These are phyloP conservation scores for Serendipita sp. DNA, from an alignment of 1,284 basidiomycete genomes.

Conservation along the genomic window DNA sequence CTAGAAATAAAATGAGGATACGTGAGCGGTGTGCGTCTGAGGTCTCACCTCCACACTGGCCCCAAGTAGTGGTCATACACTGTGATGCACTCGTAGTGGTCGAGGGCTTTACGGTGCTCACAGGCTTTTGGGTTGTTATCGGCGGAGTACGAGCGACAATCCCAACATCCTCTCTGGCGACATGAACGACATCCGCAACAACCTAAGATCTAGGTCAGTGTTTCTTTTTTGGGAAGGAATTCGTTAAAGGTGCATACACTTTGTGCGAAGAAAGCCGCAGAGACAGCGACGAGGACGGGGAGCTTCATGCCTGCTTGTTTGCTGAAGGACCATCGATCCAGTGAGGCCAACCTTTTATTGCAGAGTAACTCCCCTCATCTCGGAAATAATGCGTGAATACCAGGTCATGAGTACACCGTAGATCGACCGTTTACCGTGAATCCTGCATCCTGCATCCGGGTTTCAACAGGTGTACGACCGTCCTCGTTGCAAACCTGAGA, in stretches of 20 bases:
- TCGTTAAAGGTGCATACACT: background rate
- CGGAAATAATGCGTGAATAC: too few species aligned
- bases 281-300: background rate
- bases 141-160: background rate
- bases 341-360: too few species aligned
- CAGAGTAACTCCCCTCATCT: too few species aligned
- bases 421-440: too few species aligned
- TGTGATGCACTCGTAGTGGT: background rate
- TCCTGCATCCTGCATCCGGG: too few species aligned
- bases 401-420: too few species aligned
- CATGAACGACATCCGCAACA: background rate
- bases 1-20: background rate
- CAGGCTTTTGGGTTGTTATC: background rate
- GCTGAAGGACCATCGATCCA: too few species aligned
- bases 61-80: too few species aligned
- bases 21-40: too few species aligned
- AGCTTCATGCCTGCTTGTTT: background rate
- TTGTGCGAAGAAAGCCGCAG: background rate
- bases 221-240: background rate
- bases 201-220: background rate
- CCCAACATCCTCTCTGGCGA: background rate
- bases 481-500: too few species aligned
- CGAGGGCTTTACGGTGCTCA: background rate
- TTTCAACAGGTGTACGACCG: too few species aligned
- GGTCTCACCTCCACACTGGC: too few species aligned